Evolutionary conservation across 1,139 yeast species (phyloP), one percentile per base, ranked within the genome.

Genomic region (Blastobotrys aristatus): DNA sequence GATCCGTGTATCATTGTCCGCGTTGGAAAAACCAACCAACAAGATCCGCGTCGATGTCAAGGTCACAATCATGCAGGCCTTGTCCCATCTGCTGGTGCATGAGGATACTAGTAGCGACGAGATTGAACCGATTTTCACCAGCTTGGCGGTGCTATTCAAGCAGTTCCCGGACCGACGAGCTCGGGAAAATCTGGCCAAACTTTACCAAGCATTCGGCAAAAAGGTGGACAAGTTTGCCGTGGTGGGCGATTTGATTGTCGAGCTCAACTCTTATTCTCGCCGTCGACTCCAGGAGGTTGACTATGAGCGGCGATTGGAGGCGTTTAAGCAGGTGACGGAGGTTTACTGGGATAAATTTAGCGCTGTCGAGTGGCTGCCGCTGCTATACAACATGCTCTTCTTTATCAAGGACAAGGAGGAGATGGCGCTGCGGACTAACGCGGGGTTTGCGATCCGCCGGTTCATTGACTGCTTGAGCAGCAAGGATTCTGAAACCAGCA

Each of bases 391-490:
- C 51, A 74, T 80, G 51, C 71, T 92, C 38, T 89, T 70, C 60
- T 86, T 78, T 62, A 76, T 92, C 50, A 81, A 81, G 51, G 95
- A 88, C 59, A 82, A 80, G 32, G 82, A 79, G 20, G 99, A 92
- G 63, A 72, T 85, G 50, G 84, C 96, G 0, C 70, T 92, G 47
- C 75, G 97, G 64, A 77, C 87, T 0, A 88, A 85, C 60, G 88
- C 96, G 1, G 70, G 87, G 0, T 82, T 76, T 57, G 68, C 82
- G 1, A 64, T 92, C 53, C 75, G 74, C 49, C 72, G 84, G 43
- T 88, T 82, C 61, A 69, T 87, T 44, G 96, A 87, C 57, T 72
- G 57, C 30, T 43, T 58, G 20, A 50, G 57, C 14, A 38, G 33
- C 10, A 50, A 48, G 26, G 44, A 48, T 7, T 38, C 31, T 13